Percentiles rank a stretch among this genome's conserved stretches.
Conservation (phyloP, 2,329 filamentous ascomycete genomes). For the Colletotrichum liaoningense region DNA sequence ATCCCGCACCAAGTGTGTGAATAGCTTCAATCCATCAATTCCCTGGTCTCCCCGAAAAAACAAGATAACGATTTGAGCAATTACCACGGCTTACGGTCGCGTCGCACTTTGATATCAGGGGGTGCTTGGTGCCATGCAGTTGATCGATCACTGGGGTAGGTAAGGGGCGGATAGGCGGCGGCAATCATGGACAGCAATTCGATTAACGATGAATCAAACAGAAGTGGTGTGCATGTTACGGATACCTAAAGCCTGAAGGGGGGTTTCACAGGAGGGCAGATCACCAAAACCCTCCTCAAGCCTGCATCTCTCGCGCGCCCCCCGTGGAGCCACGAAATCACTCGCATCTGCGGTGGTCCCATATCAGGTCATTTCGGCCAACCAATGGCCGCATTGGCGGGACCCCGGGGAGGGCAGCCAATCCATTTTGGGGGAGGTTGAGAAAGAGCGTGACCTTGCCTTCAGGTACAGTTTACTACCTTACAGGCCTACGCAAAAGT, state of each 20-base stretch:
- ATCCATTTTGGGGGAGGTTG: background rate
- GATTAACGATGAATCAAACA: background rate
- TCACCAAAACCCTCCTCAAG: background rate
- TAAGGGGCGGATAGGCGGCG: no score
- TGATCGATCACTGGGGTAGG: background rate
- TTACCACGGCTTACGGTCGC: background rate
- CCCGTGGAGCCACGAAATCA: constrained; percentile 24
- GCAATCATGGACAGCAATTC: background rate
- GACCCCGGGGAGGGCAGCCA: background rate
- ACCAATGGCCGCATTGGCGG: constrained; percentile 31
- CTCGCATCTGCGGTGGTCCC: constrained; percentile 19
- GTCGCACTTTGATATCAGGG: background rate
- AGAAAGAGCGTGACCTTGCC: background rate
- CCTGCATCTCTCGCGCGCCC: background rate
- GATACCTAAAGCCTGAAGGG: background rate
- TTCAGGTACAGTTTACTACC: no score
- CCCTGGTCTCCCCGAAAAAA: constrained; percentile 14
- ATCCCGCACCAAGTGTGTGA: constrained; percentile 32
- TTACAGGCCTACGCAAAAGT: no score
- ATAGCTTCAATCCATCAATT: constrained; percentile 27
- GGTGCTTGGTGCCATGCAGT: background rate
- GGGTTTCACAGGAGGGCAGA: constrained; percentile 13
- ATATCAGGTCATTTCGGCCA: constrained; percentile 31
- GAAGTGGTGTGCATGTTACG: background rate
- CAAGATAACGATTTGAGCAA: background rate